Conservation (phyloP, 352 stramenopile genomes). For the Pythium insidiosum region DNA sequence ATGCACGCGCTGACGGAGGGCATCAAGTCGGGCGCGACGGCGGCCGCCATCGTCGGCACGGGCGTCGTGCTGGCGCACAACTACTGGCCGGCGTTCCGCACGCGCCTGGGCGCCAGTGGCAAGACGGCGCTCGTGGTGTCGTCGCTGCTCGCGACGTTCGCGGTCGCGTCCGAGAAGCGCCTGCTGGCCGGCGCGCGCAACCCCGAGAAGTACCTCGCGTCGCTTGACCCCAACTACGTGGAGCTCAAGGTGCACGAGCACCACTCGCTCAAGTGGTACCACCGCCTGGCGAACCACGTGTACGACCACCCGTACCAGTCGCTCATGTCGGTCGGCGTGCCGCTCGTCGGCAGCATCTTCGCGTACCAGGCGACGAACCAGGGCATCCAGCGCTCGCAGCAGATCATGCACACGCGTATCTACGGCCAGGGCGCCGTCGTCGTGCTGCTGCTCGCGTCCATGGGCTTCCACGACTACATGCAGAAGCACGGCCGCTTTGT, state of each 20-base stretch:
- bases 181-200: slow-evolving; percentile 59
- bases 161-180: slow-evolving; percentile 51
- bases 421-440: slow-evolving; percentile 72
- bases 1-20: slow-evolving; percentile 49
- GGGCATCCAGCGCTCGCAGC: slow-evolving; percentile 60
- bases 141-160: slow-evolving; percentile 55
- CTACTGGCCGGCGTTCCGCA: slow-evolving; percentile 60
- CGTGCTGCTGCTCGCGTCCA: slow-evolving; percentile 61
- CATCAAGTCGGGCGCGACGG: slow-evolving; percentile 35
- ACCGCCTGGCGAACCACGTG: slow-evolving; percentile 61
- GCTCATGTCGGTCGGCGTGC: slow-evolving; percentile 38
- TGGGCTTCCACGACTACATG: slow-evolving; percentile 86
- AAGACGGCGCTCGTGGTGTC: slow-evolving; percentile 68
- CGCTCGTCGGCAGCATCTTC: slow-evolving; percentile 69
- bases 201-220: slow-evolving; percentile 60
- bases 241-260: slow-evolving; percentile 20
- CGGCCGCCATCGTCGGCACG: slow-evolving; percentile 14
- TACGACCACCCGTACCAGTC: slow-evolving; percentile 77
- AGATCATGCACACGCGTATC: slow-evolving; percentile 85
- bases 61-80: slow-evolving; percentile 41
- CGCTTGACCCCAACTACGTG: slow-evolving; percentile 40
- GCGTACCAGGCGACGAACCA: slow-evolving; percentile 61
- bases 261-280: slow-evolving; percentile 40
- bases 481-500: slow-evolving; percentile 55
- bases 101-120: slow-evolving; percentile 54